Evolutionary conservation across 1,284 basidiomycete species (phyloP), one percentile per base, ranked within the genome.

Genomic region (Leccinum ponderosum): DNA sequence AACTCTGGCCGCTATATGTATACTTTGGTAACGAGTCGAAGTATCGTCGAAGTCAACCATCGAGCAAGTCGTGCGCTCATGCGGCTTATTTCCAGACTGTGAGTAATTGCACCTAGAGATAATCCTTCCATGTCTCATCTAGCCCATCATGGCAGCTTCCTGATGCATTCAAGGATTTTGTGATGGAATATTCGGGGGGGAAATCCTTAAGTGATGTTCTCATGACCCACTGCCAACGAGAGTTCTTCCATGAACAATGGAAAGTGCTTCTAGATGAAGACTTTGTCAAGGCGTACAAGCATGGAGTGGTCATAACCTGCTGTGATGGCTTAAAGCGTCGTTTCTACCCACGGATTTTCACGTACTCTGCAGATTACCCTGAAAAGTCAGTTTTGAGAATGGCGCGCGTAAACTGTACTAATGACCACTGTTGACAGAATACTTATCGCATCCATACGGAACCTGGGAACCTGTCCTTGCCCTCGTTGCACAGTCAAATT

Each of bases 401-500:
- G 35, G 3, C 35, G 25, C 4, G 48, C 22, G 4, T 51, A 51
- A 51, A 51, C 17, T 31, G 1, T 17, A 52, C 50, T 52, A 11
- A 52, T 6, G n/a, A 29, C 35, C 35, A 37, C 7, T 39, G 20
- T 55, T 22, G 47, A 29, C 48, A 75, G 75, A 59, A 64, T 68
- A 6, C 58, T 75, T 11, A 58, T 76, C 4, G 69, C 72, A 6
- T 67, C 64, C 4, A 71, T 75, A 29, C 62, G 66, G 8, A 65
- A 71, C 51, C 63, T 66, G 8, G 73, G 73, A 0, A 51, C 48
- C 2, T 75, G 65, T 39, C 74, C 70, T 1, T 79, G 78, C 59
- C 75, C 75, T 3, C 65, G 64, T 2, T 79, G 76, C 57, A 61
- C 66, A 22, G 11, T 37, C 11, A 4, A 5, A 12, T 29, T 51